Base-by-base conservation (phyloP, 768 basidiomycete species). In the Rhizopogon sp. region DNA sequence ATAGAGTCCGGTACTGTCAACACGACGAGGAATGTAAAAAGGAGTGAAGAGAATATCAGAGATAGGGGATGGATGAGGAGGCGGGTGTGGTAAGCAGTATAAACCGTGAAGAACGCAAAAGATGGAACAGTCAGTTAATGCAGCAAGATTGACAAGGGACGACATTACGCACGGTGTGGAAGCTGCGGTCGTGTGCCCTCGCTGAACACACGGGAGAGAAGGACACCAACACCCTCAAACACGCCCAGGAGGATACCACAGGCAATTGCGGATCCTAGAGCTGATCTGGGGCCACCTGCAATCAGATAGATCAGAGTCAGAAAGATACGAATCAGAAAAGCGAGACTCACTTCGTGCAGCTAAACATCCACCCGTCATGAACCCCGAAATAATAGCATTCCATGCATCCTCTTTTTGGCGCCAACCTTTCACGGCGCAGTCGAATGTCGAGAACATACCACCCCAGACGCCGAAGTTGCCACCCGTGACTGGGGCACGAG, bases 361-460 rank as follows among this genome's bases (percentile, higher is more conserved):
- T 52, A 98, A 74, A 70, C 91, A 95, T 53, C 97, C 97, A 72
- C 97, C 97, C 9, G 97, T 98, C 85, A 97, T 82, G 76, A 99
- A 99, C 43, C 97, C 97, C 25, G 94, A 93, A 50, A 97, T 88
- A 64, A 99, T 98, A 41, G 94, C 94, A 67, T 99, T 99, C 94
- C 94, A 99, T 50, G 96, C 90, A 70, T 97, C 95, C 73, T 97
- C 94, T 70, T 98, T 97, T 76, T 97, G 93, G 69, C 94, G 80
- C 77, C 84, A 92, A 13, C 93, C 92, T 74, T 99, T 98, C 62
- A 99, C 89, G 1, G 94, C 94, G 71, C 97, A 99, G 72, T 98
- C 97, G 63, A 97, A 99, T 35, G 93, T 90, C 43, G 94, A 98
- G 72, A 99, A 99, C 85, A 99, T 89, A 61, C 96, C 97, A 68